Conservation (phyloP, 2,329 filamentous ascomycete genomes). For the Tolypocladium album region DNA sequence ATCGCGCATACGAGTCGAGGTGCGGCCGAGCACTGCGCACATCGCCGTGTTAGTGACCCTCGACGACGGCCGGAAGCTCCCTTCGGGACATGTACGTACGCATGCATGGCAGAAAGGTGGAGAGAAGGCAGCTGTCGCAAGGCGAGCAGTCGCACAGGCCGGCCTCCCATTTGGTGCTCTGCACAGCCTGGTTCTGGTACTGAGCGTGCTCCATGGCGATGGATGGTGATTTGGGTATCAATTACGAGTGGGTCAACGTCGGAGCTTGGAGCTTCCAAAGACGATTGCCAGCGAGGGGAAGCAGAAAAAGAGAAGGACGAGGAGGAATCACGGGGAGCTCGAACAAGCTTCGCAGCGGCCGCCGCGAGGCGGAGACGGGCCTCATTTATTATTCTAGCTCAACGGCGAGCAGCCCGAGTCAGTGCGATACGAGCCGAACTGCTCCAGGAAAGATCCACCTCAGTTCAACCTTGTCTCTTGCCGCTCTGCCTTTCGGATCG, state of each 20-base stretch:
- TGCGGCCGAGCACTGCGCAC: slow-evolving; percentile 29
- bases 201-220: background rate
- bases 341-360: background rate
- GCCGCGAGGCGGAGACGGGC: background rate
- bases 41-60: background rate
- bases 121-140: slow-evolving; percentile 25
- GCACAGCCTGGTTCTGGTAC: background rate
- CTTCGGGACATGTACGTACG: slow-evolving; percentile 16
- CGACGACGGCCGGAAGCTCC: background rate
- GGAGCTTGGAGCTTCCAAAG: background rate
- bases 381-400: background rate
- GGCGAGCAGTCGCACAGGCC: slow-evolving; percentile 30
- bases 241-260: background rate
- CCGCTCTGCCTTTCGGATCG: background rate
- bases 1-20: slow-evolving; percentile 31
- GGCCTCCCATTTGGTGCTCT: slow-evolving; percentile 23
- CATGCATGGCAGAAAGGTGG: slow-evolving; percentile 30
- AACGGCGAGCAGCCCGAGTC: background rate
- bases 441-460: background rate
- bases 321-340: background rate
- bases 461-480: background rate
- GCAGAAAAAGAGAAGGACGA: background rate
- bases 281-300: background rate
- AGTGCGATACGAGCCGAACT: background rate
- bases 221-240: background rate